Percentiles rank a stretch among this genome's conserved stretches.
Conservation (phyloP, 345 rosid genomes). For the Aquilaria yunnanensis region DNA sequence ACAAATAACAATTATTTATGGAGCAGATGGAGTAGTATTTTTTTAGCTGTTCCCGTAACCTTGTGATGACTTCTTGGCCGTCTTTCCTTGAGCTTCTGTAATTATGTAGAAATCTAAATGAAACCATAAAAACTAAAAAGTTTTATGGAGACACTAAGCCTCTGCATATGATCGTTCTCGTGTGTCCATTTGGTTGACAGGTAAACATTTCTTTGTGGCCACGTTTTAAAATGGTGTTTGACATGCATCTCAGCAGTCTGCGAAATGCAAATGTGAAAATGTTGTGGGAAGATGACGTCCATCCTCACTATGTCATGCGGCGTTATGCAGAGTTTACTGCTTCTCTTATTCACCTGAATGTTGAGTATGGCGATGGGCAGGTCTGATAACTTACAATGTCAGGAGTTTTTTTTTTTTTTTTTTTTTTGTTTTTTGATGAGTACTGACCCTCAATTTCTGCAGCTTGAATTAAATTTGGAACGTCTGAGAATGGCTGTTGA, state of each 20-base stretch:
- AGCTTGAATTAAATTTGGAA: conserved; percentile 96
- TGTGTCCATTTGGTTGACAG: conserved; percentile 27
- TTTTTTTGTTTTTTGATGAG: background rate
- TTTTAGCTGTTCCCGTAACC: no score
- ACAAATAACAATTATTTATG: no score
- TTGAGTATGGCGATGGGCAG: conserved; percentile 97
- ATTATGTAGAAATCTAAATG: no score
- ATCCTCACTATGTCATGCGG: conserved; percentile 99
- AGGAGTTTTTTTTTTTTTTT: background rate
- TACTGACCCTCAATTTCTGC: conserved; percentile 22
- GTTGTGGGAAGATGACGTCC: conserved; percentile 97
- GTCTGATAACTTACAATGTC: conserved; percentile 29
- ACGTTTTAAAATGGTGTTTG: conserved; percentile 95
- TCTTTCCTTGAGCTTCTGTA: no score
- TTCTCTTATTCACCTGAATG: conserved; percentile 93
- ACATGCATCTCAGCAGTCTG: conserved; percentile 82
- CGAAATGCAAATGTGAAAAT: conserved; percentile 85
- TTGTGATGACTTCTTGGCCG: no score
- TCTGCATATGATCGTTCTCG: no score
- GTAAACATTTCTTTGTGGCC: conserved; percentile 97
- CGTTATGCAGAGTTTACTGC: conserved; percentile 98
- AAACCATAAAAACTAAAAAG: no score
- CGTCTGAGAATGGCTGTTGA: conserved; percentile 93
- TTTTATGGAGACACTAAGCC: no score
- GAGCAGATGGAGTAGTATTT: no score